These are phyloP conservation scores for Naganishia randhawae DNA, from an alignment of 768 basidiomycete species.

Conservation along the genomic window DNA sequence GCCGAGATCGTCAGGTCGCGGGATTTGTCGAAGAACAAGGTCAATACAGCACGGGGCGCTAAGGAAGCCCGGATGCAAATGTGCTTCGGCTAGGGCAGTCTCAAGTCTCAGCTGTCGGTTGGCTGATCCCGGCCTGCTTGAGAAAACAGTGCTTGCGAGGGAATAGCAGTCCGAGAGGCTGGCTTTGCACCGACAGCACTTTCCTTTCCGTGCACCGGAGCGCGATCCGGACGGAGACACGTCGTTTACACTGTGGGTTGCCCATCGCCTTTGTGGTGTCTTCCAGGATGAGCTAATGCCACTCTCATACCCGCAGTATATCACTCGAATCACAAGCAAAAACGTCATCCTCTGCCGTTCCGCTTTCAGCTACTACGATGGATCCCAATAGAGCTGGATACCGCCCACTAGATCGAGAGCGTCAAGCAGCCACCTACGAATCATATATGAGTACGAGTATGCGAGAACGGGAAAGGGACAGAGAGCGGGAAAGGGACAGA, in stretches of 20 bases:
- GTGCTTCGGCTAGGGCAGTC: no score
- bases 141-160: not conserved
- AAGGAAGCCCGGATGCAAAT: not conserved
- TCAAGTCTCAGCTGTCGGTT: constrained; percentile 1
- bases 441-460: not conserved
- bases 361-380: not conserved
- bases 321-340: not conserved
- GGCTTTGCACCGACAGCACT: no score
- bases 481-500: constrained; percentile 21
- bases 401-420: not conserved
- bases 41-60: not conserved
- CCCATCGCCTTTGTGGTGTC: no score
- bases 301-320: no score
- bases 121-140: not conserved
- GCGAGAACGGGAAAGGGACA: constrained; percentile 22
- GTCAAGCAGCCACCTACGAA: not conserved
- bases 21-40: not conserved
- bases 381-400: constrained; percentile 5
- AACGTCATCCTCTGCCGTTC: not conserved
- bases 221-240: no score
- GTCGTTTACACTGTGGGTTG: no score
- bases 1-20: not conserved
- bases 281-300: no score
- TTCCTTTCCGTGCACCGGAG: no score
- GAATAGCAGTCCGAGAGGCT: not conserved